phyloP scores from a whole-genome alignment of 2,329 filamentous ascomycete genomes.

The Paradendryphiella salina region DNA sequence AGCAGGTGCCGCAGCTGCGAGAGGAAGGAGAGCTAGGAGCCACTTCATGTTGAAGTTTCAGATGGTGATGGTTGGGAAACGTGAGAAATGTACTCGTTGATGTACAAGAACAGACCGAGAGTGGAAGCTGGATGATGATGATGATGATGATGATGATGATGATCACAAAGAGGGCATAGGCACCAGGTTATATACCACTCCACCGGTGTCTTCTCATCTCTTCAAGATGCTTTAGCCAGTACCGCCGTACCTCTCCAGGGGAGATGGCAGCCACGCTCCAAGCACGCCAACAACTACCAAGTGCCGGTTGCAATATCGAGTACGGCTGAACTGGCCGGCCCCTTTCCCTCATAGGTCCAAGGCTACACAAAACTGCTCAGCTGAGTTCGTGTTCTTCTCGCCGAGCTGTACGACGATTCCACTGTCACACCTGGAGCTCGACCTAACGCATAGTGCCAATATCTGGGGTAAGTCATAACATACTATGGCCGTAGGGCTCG shows the following conservation, averaged over 20 bases:
- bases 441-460: conserved; percentile 18
- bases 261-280: conserved; percentile 21
- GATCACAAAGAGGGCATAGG: conserved; percentile 34
- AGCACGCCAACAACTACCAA: conserved; percentile 37
- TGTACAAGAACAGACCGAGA: conserved; percentile 26
- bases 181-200: conserved; percentile 40
- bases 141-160: too few species aligned
- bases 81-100: conserved; percentile 20
- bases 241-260: conserved; percentile 19
- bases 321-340: conserved; percentile 42
- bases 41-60: conserved; percentile 45
- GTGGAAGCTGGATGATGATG: conserved; percentile 39
- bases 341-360: conserved; percentile 34
- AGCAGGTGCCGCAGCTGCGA: conserved; percentile 37
- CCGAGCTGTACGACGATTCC: conserved; percentile 7
- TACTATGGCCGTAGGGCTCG: conserved; percentile 14
- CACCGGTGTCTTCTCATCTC: conserved; percentile 19
- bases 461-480: conserved; percentile 21
- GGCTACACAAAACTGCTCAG: conserved; percentile 25
- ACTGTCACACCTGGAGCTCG: conserved; percentile 14
- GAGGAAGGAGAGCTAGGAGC: conserved; percentile 40
- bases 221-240: conserved; percentile 11
- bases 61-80: conserved; percentile 17
- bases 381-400: conserved; percentile 37
- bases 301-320: conserved; percentile 37